These are phyloP conservation scores for Phlyctochytrium planicorne DNA, from an alignment of 192 early-diverging fungal genomes.

Conservation along the genomic window DNA sequence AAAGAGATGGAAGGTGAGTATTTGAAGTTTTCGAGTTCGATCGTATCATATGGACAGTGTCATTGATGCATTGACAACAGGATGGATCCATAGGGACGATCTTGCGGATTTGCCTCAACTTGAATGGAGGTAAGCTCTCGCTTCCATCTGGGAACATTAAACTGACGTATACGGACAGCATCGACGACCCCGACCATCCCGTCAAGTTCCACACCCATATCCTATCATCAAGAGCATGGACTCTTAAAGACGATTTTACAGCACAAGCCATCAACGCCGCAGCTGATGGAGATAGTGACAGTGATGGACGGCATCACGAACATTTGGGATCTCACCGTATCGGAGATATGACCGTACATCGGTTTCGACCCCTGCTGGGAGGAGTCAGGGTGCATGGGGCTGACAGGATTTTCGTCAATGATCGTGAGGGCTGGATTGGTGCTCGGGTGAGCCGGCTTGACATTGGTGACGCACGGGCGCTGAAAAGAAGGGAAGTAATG, in stretches of 20 bases:
- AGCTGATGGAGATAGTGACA: not conserved
- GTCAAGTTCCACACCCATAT: not conserved
- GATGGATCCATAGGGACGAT: not conserved
- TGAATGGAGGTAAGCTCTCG: constrained; percentile 1
- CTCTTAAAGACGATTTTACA: not conserved
- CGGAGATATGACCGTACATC: not conserved
- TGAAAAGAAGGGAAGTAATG: not conserved
- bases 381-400: not conserved
- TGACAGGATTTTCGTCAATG: not conserved
- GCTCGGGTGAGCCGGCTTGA: not conserved
- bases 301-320: not conserved
- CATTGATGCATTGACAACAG: not conserved
- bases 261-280: not conserved
- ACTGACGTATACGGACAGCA: not conserved
- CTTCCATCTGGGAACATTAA: not conserved
- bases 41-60: not conserved
- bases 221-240: not conserved
- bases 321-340: not conserved
- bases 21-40: not conserved
- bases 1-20: not conserved
- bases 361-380: not conserved
- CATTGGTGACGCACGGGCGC: not conserved
- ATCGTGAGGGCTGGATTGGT: not conserved
- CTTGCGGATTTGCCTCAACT: not conserved
- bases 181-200: not conserved